Base-by-base conservation (phyloP, 139 green algal species). In the Eudorina sp. region DNA sequence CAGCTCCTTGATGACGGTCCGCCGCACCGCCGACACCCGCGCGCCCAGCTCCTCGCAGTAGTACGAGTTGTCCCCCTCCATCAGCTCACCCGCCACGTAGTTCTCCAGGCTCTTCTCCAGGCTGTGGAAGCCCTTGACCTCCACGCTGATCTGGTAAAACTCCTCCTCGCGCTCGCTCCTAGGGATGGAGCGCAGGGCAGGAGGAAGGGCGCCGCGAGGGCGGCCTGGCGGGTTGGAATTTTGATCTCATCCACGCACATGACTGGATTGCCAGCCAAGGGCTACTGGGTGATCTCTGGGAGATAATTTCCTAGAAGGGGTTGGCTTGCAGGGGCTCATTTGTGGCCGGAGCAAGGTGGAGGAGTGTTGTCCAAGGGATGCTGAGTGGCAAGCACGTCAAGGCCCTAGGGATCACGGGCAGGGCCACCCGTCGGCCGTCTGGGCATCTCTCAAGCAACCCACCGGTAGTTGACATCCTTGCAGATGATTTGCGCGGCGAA, bases 11-110 rank as follows among this genome's bases (percentile, higher is more conserved):
- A 98, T 92, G 64, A 94, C 93, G 29, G 90, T 95, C 80, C 96
- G 93, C 90, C 97, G 97, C 34, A 97, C 91, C 4, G 96, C 96
- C 70, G 96, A 29, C 73, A 98, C 95, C 83, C 97, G 96, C 38
- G 86, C 88, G 7, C 93, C 93, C 48, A 97, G 90, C 77, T 97
- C 87, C 73, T 98, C 96, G 82, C 95, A 98, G 53, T 94, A 85
- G 89, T 98, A 99, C 40, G 96, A 95, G 89, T 99, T 98, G 88
- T 98, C 95, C n/a, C 96, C 97, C 90, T 99, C 96, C 93, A 99
- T 96, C 75, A 98, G 91, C 90, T 99, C 97, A 7, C 93, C 88
- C 36, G 79, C 72, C 29, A 93, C 89, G 68, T 95, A 95, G 40
- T 77, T 70, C 29, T 93, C 84, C n/a, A 95, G 86, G 82, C 91